Conservation (phyloP, 192 early-diverging fungal genomes). For the Dissophora ornata region DNA sequence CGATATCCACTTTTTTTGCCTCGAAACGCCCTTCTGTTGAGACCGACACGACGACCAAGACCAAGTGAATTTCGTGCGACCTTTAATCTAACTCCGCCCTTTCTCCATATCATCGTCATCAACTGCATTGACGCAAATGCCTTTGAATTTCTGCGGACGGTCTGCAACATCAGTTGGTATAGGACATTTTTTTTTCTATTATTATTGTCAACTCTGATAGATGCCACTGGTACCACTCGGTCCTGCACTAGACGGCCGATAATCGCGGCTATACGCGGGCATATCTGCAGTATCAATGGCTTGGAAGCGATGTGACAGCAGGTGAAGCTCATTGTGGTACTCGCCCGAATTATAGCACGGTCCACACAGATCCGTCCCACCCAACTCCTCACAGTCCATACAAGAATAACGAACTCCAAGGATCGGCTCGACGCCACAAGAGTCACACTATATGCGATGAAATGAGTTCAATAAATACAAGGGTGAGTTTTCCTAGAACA, state of each 20-base stretch:
- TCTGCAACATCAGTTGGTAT: no score
- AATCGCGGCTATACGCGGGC: constrained; percentile 15
- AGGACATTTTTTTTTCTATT: constrained; percentile 1
- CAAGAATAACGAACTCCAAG: constrained; percentile 78
- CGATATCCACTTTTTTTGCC: no score
- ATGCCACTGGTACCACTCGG: constrained; percentile 21
- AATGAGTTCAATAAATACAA: no score
- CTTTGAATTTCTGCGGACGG: no score
- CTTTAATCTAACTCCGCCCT: no score
- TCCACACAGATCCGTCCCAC: constrained; percentile 76
- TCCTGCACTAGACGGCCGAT: constrained; percentile 26
- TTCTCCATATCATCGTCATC: no score
- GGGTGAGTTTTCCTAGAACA: no score
- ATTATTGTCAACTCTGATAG: constrained; percentile 3
- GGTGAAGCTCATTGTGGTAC: constrained; percentile 33
- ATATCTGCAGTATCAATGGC: constrained; percentile 30
- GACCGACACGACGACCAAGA: no score
- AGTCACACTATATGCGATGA: constrained; percentile 79
- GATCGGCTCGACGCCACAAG: constrained; percentile 78
- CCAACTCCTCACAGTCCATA: constrained; percentile 67
- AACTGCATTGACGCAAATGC: no score
- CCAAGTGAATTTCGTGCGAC: no score
- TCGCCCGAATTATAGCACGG: constrained; percentile 67
- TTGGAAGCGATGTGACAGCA: constrained; percentile 48
- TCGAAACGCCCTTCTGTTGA: no score